Base-by-base conservation (phyloP, 345 rosid genomes). In the Garcia nutans region DNA sequence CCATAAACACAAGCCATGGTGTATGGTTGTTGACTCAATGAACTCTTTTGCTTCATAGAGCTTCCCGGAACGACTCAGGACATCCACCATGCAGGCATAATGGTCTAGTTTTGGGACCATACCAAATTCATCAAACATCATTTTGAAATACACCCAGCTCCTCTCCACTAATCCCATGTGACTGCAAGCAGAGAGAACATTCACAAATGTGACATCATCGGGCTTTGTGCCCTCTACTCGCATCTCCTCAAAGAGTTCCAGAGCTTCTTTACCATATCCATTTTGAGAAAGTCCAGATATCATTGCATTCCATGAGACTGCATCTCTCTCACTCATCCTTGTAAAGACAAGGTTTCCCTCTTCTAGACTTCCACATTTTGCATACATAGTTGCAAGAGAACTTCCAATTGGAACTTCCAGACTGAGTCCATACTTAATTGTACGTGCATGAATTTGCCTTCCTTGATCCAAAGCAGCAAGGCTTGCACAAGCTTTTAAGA, bases 1-100 rank as follows among this genome's bases (percentile, higher is more conserved):
- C 96, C 96, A 91, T 55, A 91, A 84, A 79, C 87, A 87, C 73
- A 88, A 67, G 24, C 91, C 89, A 73, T 89, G 96, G 61, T 91
- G 85, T n/a, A 87, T 73, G 26, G 71, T 68, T 55, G 87, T 83
- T 19, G 92, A 88, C 84, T 94, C 97, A 2, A 94, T 92, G 77
- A 90, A 88, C 73, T 85, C 90, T 79, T 81, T 88, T 20, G 93
- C 93, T 81, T 80, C 83, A 0, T 41, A 59, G 26, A 80, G 70
- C 71, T 71, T 60, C 71, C 80, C 83, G 52, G 83, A 80, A 41
- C 83, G 77, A 58, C 80, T 72, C 42, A 76, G 72, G 33, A 76
- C 71, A 67, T 76, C 83, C 60, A 80, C 83, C 80, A 76, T 76
- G 74, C 83, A 80, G 20, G 77, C 80, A 49, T 80, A 68, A 70